phyloP scores from a whole-genome alignment of 176 grass and related monocot genomes.

The Oryza meyeriana region DNA sequence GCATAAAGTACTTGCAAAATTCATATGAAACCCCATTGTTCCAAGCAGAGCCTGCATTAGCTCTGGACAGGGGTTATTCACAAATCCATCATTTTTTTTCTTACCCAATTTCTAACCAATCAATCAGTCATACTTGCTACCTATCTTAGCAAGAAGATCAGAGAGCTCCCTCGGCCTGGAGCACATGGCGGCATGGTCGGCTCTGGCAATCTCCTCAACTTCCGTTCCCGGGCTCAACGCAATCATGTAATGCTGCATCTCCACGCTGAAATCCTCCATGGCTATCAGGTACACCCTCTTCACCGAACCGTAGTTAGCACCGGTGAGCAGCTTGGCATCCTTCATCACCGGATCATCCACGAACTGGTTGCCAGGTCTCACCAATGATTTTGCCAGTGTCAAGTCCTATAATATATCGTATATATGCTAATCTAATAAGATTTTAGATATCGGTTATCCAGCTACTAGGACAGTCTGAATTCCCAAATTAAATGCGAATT shows the following conservation, averaged over 20 bases:
- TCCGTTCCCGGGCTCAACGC: constrained; percentile 38
- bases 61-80: not conserved
- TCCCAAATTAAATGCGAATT: not conserved
- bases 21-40: not conserved
- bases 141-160: constrained; percentile 28
- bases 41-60: not conserved
- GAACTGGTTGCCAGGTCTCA: constrained; percentile 17
- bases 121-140: not conserved
- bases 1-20: not conserved
- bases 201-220: constrained; percentile 20
- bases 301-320: constrained; percentile 35
- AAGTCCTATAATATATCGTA: constrained; percentile 19
- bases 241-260: constrained; percentile 31
- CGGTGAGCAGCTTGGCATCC: not conserved
- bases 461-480: not conserved
- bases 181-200: constrained; percentile 62
- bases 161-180: constrained; percentile 44
- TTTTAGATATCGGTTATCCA: not conserved
- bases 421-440: not conserved
- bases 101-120: not conserved
- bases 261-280: not conserved
- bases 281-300: constrained; percentile 37
- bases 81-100: not conserved
- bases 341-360: constrained; percentile 8
- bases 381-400: constrained; percentile 26